phyloP scores from a whole-genome alignment of 345 rosid genomes.

The Mercurialis annua region DNA sequence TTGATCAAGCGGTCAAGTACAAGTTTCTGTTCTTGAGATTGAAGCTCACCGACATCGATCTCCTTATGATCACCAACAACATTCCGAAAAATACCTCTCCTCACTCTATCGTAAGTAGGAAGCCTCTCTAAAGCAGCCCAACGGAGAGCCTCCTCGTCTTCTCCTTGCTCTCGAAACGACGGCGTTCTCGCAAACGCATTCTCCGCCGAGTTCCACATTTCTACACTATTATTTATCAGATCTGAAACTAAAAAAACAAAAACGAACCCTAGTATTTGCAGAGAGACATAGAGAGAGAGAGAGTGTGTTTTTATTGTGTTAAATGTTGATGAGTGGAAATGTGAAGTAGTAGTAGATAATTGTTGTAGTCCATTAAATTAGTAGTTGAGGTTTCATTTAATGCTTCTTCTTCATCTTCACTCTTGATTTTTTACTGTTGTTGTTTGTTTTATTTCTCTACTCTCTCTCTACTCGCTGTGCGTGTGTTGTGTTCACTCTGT shows the following conservation, averaged over 20 bases:
- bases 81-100: conserved; percentile 75
- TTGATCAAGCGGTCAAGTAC: conserved; percentile 66
- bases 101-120: conserved; percentile 69
- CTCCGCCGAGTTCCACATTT: conserved; percentile 85
- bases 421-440: neutral
- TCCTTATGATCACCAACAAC: conserved; percentile 62
- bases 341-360: neutral
- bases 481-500: neutral
- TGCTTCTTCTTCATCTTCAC: conserved; percentile 3
- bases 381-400: conserved; percentile 64
- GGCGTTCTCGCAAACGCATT: conserved; percentile 63
- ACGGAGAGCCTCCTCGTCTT: conserved; percentile 76
- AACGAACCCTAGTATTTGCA: neutral
- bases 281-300: neutral
- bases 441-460: neutral
- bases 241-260: conserved; percentile 22
- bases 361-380: conserved; percentile 16
- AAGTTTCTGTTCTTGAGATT: conserved; percentile 62
- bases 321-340: neutral
- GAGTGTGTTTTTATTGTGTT: neutral
- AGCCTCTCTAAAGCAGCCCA: conserved; percentile 94
- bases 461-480: neutral
- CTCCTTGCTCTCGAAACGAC: conserved; percentile 54
- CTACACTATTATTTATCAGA: conserved; percentile 9
- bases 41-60: conserved; percentile 65